Base-by-base conservation (phyloP, 176 grass and related monocot genomes). In the Zea luxurians region DNA sequence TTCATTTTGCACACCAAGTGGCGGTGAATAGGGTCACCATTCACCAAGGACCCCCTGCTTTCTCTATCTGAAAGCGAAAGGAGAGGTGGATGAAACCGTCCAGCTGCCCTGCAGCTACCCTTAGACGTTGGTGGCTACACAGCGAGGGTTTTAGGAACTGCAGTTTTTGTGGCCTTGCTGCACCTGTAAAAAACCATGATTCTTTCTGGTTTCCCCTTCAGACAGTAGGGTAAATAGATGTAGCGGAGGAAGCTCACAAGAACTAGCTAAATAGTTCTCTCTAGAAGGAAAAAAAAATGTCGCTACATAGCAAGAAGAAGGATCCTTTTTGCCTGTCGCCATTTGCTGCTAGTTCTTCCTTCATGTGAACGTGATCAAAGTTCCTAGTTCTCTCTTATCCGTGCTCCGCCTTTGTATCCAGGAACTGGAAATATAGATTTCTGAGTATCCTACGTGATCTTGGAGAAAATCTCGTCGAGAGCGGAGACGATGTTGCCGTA, bases 401-500 rank as follows among this genome's bases (percentile, higher is more conserved):
- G 66, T 21, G 41, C 42, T 44, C 46, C 13, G 41, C 71, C 67
- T 69, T 34, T 61, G 20, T 34, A 60, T 60, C 58, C 58, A 4
- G 6, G n/a, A n/a, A 16, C 53, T 58, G 17, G 54, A 55, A 54
- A 55, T 18, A 3, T 18, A 63, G 60, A 34, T 37, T 8, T 44
- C 17, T 38, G 13, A 16, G 46, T 48, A 48, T 10, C 60, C 66
- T 79, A 68, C 70, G 40, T 84, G 83, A 97, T 90, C 63, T 83
- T 91, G 6, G 83, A 61, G 74, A 92, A 92, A 66, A 97, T 86
- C 74, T 90, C 73, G 13, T 88, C 75, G 9, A 97, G 61, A 38
- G 83, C 74, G 20, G 71, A 9, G 41, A 90, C 64, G n/a, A 93
- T 97, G 82, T 86, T 89, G 70, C 68, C 35, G 41, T 86, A 91